A percentile compares a stretch with the other conserved stretches of the same genome.
Evolutionary conservation across 164 flowering plant genomes (phyloP).

Genomic region (Pachysandra terminalis): DNA sequence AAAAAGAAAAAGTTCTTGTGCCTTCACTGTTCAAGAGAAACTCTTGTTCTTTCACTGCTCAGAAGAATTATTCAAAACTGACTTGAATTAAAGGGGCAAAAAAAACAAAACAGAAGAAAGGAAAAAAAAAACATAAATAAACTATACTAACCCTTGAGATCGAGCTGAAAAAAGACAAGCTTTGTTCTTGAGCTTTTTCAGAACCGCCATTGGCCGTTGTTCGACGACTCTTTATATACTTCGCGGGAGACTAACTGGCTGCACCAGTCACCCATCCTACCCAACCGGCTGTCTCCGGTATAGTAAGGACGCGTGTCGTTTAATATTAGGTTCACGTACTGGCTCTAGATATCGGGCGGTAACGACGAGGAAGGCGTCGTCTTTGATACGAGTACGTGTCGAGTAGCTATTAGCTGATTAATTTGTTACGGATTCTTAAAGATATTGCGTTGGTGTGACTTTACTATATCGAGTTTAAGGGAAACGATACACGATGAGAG

Average conservation of each 20-base stretch:
- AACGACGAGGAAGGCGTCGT: too few relatives aligned
- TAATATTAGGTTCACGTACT: too few relatives aligned
- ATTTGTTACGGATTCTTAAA: too few relatives aligned
- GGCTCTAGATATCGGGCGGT: too few relatives aligned
- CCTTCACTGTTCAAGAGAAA: not conserved
- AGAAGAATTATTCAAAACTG: not conserved
- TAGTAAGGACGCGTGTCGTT: too few relatives aligned
- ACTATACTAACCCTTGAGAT: not conserved
- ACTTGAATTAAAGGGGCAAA: not conserved
- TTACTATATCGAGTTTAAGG: too few relatives aligned
- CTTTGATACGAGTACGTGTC: too few relatives aligned
- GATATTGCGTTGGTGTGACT: too few relatives aligned
- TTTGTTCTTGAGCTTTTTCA: conserved; percentile 9
- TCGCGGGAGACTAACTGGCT: conserved; percentile 40
- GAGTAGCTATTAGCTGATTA: too few relatives aligned
- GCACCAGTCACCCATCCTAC: too few relatives aligned
- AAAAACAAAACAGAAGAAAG: not conserved
- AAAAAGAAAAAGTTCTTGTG: not conserved
- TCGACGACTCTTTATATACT: conserved; percentile 21
- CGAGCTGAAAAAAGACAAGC: conserved; percentile 8
- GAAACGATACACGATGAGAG: too few relatives aligned
- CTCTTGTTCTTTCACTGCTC: not conserved
- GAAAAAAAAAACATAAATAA: not conserved
- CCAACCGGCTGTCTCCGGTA: too few relatives aligned
- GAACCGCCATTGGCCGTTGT: conserved; percentile 15